Conservation (phyloP, 495 filamentous ascomycete species). For the Tetracladium marchalianum region DNA sequence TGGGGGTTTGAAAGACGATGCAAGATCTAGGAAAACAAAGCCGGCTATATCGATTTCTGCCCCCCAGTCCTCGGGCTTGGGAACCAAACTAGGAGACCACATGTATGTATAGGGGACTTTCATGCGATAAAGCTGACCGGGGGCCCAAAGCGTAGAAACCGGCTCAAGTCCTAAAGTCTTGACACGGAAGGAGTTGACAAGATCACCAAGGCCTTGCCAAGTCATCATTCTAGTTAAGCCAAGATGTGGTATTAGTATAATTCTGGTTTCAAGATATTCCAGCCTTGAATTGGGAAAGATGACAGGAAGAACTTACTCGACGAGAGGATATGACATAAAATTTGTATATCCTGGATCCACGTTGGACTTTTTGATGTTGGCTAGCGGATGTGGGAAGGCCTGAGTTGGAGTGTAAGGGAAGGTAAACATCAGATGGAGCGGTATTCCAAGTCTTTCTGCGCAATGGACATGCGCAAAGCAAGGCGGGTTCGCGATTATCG, state of each 20-base stretch:
- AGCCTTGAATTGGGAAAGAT: conserved; percentile 42
- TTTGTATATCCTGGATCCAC: conserved; percentile 54
- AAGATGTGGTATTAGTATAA: no score
- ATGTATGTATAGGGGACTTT: conserved; percentile 56
- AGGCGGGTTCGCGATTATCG: conserved; percentile 63
- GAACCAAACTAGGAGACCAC: conserved; percentile 56
- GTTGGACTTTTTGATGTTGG: conserved; percentile 54
- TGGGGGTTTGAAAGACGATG: conserved; percentile 47
- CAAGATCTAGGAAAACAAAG: conserved; percentile 56
- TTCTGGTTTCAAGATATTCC: neutral
- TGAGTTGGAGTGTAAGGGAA: conserved; percentile 60
- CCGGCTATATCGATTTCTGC: conserved; percentile 52
- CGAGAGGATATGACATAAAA: conserved; percentile 63
- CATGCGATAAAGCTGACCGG: conserved; percentile 48
- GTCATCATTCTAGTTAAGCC: conserved; percentile 20
- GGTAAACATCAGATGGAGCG: conserved; percentile 57
- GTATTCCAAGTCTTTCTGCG: conserved; percentile 54
- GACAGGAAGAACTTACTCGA: conserved; percentile 37
- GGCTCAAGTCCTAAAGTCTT: conserved; percentile 50
- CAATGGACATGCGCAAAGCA: conserved; percentile 51
- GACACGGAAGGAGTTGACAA: conserved; percentile 54
- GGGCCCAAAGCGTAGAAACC: conserved; percentile 55
- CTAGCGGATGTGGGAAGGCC: conserved; percentile 63
- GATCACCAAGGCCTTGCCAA: conserved; percentile 48
- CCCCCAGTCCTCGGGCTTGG: conserved; percentile 57